Base-by-base conservation (phyloP, 108 stramenopile species). In the Cyclotella kingstonii region DNA sequence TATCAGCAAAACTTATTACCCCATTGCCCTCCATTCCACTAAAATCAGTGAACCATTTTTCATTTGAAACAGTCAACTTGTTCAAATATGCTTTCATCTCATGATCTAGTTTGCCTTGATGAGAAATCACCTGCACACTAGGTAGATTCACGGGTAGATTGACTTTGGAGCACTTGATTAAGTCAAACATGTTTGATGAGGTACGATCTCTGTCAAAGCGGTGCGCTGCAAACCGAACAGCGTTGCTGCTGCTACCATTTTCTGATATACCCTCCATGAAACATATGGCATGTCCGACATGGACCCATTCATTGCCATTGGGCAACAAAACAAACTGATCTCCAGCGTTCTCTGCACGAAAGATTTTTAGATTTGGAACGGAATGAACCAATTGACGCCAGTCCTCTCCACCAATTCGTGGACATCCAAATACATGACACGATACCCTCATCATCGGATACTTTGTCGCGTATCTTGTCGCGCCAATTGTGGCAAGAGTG, bases 311-410 rank as follows among this genome's bases (percentile, higher is more conserved):
- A 40, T 56, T 31, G 12, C 70, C 70, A 47, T 41, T 43, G 28
- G 53, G 82, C 33, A 55, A 35, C 29, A 31, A 58, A 35, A 73
- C 73, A 55, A 46, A 84, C 63, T 63, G 70, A 73, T 90, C 87
- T 34, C 52, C 57, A 4, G 71, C 84, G 34, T 73, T 71, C 35
- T 87, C 90, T 29, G 83, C 54, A 0, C 90, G 77, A 47, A 83
- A 66, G 0, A 87, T 59, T 54, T 80, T 82, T 7, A 91, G 60
- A 38, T 91, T 91, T 18, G 90, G 84, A 6, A 80, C 31, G 3
- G 84, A 84, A 63, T 91, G 81, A 5, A 79, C 83, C 36, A 59
- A 35, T 34, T 83, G 74, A 19, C 83, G 69, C 50, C 84, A 87
- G 19, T 70, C 76, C 26, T 73, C 54, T 8, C 81, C 84, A 10